These are phyloP conservation scores for Teunomyces gatunensis DNA, from an alignment of 805 yeast genomes.

Conservation along the genomic window DNA sequence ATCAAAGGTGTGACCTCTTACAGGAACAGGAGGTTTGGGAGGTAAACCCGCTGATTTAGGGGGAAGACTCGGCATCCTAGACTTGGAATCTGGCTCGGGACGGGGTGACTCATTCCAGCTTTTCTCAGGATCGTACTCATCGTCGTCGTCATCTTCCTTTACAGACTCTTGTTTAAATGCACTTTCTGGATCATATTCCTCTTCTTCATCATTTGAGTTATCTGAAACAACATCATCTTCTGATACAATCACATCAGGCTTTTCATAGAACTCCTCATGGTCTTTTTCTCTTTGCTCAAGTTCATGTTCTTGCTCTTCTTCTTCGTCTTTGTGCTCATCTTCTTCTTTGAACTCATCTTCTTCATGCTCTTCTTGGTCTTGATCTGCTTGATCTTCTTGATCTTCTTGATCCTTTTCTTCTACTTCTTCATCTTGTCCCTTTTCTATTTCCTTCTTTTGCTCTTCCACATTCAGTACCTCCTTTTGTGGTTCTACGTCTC, in stretches of 20 bases:
- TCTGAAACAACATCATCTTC: background rate
- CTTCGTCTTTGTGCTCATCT: conserved; percentile 6
- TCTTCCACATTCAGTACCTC: background rate
- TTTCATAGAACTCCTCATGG: conserved; percentile 1
- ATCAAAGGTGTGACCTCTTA: conserved; percentile 1
- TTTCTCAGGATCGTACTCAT: conserved; percentile 12
- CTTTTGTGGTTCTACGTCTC: background rate
- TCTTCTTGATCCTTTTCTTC: background rate
- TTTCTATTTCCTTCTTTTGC: background rate
- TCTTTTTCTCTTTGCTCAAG: background rate
- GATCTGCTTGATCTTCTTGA: conserved; percentile 7
- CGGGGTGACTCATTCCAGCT: background rate
- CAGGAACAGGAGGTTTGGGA: conserved; percentile 26
- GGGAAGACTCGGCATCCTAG: conserved; percentile 8
- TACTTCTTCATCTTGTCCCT: background rate
- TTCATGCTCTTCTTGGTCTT: background rate
- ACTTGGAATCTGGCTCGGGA: background rate
- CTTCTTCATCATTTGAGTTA: conserved; percentile 14
- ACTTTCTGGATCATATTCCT: conserved; percentile 29
- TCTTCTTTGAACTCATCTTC: background rate
- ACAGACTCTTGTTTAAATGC: conserved; percentile 7
- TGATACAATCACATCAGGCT: conserved; percentile 4
- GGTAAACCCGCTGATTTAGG: conserved; percentile 24
- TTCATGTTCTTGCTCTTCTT: conserved; percentile 10
- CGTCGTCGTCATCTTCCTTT: conserved; percentile 8